Conservation (phyloP, 768 basidiomycete genomes). For the Aureoboletus auriporus region DNA sequence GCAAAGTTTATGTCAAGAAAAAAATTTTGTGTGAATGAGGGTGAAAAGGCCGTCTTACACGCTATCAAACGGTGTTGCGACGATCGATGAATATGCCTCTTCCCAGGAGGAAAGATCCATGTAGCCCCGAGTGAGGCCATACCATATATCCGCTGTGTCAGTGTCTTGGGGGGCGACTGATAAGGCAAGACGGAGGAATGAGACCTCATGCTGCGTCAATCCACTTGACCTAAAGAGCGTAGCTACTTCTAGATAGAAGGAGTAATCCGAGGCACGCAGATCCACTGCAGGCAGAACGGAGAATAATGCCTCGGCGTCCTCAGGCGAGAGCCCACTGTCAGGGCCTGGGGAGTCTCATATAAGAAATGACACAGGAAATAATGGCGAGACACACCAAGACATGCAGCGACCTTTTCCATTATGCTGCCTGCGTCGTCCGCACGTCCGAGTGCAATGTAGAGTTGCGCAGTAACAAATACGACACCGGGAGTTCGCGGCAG, state of each 20-base stretch:
- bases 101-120: slow-evolving; percentile 74
- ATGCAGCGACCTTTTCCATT: slow-evolving; percentile 70
- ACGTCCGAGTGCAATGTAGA: slow-evolving; percentile 63
- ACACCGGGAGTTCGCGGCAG: slow-evolving; percentile 76
- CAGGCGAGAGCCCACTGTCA: slow-evolving; percentile 47
- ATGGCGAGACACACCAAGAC: slow-evolving; percentile 56
- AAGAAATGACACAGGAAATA: background rate
- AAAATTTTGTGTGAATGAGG: slow-evolving; percentile 4
- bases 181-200: slow-evolving; percentile 77
- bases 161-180: slow-evolving; percentile 53
- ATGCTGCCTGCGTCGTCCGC: slow-evolving; percentile 69
- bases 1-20: slow-evolving; percentile 8
- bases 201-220: slow-evolving; percentile 57
- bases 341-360: slow-evolving; percentile 33
- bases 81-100: slow-evolving; percentile 80
- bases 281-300: slow-evolving; percentile 57
- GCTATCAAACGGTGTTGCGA: slow-evolving; percentile 68
- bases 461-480: slow-evolving; percentile 65
- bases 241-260: slow-evolving; percentile 76
- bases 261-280: slow-evolving; percentile 56
- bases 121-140: slow-evolving; percentile 69
- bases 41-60: slow-evolving; percentile 53
- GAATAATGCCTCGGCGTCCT: slow-evolving; percentile 61
- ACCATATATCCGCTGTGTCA: slow-evolving; percentile 74
- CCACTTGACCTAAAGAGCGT: slow-evolving; percentile 64